These are phyloP conservation scores for Raddia distichophylla DNA, from an alignment of 176 grass and related monocot genomes.

Conservation along the genomic window DNA sequence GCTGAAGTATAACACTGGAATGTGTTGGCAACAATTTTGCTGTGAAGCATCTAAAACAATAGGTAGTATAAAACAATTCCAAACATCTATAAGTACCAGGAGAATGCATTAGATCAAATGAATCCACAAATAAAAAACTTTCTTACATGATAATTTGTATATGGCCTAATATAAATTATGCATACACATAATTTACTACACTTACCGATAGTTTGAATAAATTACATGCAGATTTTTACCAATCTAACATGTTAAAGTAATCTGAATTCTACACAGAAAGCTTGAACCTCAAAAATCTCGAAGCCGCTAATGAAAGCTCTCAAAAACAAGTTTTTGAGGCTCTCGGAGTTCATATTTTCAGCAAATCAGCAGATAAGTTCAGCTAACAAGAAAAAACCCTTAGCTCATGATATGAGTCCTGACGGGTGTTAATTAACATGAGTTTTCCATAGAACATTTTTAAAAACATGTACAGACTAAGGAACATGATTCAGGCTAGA, in stretches of 20 bases:
- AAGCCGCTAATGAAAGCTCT: too few species aligned
- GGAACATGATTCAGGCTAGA: neutral
- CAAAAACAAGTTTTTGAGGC: too few species aligned
- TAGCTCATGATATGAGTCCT: neutral
- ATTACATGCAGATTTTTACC: neutral
- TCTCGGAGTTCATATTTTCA: too few species aligned
- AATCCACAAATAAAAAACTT: conserved; percentile 16
- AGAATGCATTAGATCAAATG: neutral
- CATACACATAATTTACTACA: neutral
- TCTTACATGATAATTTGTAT: neutral
- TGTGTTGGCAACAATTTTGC: neutral
- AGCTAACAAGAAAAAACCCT: too few species aligned
- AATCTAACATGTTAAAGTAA: conserved; percentile 26
- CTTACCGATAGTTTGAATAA: neutral
- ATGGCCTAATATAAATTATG: neutral
- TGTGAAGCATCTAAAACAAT: neutral
- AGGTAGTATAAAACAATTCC: neutral
- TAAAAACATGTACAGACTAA: neutral
- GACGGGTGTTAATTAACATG: neutral
- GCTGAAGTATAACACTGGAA: neutral
- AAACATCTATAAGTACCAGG: neutral
- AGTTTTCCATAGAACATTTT: neutral
- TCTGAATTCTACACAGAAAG: neutral
- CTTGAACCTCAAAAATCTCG: too few species aligned
- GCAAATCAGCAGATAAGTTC: too few species aligned